Base-by-base conservation (phyloP, 1,284 basidiomycete species). In the Pascua guehoae region DNA sequence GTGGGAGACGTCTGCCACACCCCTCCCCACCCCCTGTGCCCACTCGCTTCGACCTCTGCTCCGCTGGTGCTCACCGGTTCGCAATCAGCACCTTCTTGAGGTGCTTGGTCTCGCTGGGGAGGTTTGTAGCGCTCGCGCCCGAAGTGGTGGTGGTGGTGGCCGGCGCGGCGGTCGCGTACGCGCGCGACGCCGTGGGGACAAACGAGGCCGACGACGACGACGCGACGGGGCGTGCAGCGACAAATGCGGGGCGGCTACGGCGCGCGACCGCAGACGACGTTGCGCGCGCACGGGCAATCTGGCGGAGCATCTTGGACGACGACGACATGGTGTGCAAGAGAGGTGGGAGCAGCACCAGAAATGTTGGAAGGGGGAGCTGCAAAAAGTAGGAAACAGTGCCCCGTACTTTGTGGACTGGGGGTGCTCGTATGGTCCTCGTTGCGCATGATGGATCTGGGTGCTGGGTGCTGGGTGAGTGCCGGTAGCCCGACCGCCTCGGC, bases 31-130 rank as follows among this genome's bases (percentile, higher is more conserved):
- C 37, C 38, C 12, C 12, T 17, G 4, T 39, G 8, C 40, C 50
- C 16, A 4, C 45, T 39, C 44, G 4, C 7, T 7, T 32, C 40
- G 11, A 2, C 46, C 24, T 2, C 14, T 9, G 18, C 2, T 7
- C 8, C 24, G 24, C 24, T 32, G 24, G 9, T 49, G 61, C 69
- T 41, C 51, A 70, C 89, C 90, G 80, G 69, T 93, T 94, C 0
- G 91, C 91, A 54, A 94, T 86, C 38, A 94, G 81, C 59, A 92
- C 88, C 81, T 92, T 92, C 78, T 64, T 65, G 54, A 73, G 69
- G 50, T 65, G 67, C 45, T 62, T 62, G 14, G 57, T 54, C 43
- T 57, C 53, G 50, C 49, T 56, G 15, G 54, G 45, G 14, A 54
- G 58, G 45, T 53, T 44, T 18, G 53, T 51, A 38, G 50, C 46